Base-by-base conservation (phyloP, 495 filamentous ascomycete species). In the Hyaloscypha bicolor region DNA sequence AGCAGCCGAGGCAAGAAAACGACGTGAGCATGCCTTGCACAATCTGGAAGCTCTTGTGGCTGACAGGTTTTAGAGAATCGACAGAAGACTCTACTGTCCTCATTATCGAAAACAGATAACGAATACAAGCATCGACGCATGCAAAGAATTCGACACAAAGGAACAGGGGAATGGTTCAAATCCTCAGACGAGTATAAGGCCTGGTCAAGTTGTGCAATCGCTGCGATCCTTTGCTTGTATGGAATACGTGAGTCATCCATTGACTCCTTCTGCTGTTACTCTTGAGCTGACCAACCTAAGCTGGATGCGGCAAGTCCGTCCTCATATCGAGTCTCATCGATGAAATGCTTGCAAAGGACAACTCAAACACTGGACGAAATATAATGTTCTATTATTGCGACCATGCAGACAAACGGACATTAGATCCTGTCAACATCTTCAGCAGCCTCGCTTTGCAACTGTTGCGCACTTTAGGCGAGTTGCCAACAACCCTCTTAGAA, bases 341-440 rank as follows among this genome's bases (percentile, higher is more conserved):
- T 29, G 25, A 22, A 8, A 21, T 42, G 39, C 59, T 16, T 9
- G 25, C 12, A 12, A 14, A 35, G 4, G 19, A 61, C 8, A 29
- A 29, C 19, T 11, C 16, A n/a, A 56, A 56, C 9, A 14, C 21
- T 8, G 16, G 9, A 19, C 33, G 45, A 29, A 25, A 42, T 3
- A 59, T 71, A 3, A 29, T 51, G 6, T 73, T 74, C 52, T 73
- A 66, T 57, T 73, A 74, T 32, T 71, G 65, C n/a, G 55, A 67
- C 9, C 35, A 53, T 29, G 69, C 68, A 14, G 60, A 73, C 57
- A 59, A 64, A 39, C 25, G 48, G 56, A 66, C 72, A 4, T 55
- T 71, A 30, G 55, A 66, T 30, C 72, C 69, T 5, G 33, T 42
- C 29, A 73, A 25, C 32, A 71, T 75, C 12, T 63, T 75, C n/a